Percentiles rank a stretch among this genome's conserved stretches.
Conservation (phyloP, 2,329 filamentous ascomycete species). For the Ilyonectria sp. region DNA sequence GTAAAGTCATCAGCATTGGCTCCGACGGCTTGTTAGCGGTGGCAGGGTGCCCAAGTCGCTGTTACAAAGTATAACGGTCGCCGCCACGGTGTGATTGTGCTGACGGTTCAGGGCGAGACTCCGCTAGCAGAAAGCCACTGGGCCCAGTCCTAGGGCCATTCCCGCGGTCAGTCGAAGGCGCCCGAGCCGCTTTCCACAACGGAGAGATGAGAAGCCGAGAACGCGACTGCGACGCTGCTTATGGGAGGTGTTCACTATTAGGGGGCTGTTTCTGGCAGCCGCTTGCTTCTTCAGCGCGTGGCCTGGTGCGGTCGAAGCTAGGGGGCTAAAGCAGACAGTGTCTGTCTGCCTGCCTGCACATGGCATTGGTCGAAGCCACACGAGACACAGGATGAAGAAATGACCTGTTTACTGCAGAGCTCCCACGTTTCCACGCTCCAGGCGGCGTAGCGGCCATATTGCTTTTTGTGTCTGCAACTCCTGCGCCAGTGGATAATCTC, state of each 20-base stretch:
- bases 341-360: background rate
- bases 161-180: background rate
- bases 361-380: conserved; percentile 6
- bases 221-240: background rate
- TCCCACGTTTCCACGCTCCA: background rate
- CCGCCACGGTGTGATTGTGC: conserved; percentile 19
- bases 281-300: conserved; percentile 17
- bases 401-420: background rate
- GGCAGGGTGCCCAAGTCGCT: conserved; percentile 12
- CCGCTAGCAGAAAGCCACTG: conserved; percentile 19
- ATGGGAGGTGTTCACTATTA: conserved; percentile 4
- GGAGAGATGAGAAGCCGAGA: background rate
- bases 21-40: conserved; percentile 4
- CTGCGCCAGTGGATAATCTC: background rate
- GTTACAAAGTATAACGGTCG: conserved; percentile 11
- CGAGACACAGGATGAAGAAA: background rate
- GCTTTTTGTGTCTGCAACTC: conserved; percentile 6
- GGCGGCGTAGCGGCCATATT: background rate
- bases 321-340: background rate
- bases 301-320: background rate
- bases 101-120: conserved; percentile 15
- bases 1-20: background rate
- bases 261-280: conserved; percentile 2
- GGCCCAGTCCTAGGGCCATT: background rate
- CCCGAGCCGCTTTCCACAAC: background rate